Conservation (phyloP, 805 yeast genomes). For the Metschnikowia picachoensis region DNA sequence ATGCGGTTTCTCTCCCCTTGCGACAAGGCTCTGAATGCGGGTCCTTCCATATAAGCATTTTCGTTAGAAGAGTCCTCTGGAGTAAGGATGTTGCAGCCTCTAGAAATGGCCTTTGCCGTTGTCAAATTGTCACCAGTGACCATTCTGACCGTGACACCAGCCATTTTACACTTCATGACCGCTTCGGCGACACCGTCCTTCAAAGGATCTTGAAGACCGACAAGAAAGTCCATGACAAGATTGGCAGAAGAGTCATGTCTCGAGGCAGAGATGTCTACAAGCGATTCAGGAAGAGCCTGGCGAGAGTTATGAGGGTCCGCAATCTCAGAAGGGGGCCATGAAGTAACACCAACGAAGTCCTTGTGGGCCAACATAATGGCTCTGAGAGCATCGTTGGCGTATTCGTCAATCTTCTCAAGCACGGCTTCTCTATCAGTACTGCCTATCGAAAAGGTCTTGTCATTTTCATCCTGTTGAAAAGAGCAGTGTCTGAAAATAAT, state of each 20-base stretch:
- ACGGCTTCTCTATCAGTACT: conserved; percentile 26
- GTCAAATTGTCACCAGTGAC: conserved; percentile 94
- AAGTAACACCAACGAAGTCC: conserved; percentile 47
- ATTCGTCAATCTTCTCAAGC: conserved; percentile 39
- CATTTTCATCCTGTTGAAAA: conserved; percentile 25
- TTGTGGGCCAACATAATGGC: conserved; percentile 85
- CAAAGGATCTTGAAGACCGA: conserved; percentile 94
- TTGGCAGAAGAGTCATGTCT: conserved; percentile 22
- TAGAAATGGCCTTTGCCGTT: conserved; percentile 90
- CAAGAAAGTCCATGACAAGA: conserved; percentile 49
- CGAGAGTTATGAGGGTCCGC: conserved; percentile 25
- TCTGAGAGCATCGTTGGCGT: conserved; percentile 79
- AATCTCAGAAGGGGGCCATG: conserved; percentile 68
- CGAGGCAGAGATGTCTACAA: conserved; percentile 24
- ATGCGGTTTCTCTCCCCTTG: conserved; percentile 51
- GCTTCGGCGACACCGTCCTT: conserved; percentile 89
- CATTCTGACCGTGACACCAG: conserved; percentile 96
- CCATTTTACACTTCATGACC: conserved; percentile 76
- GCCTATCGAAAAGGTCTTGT: conserved; percentile 28
- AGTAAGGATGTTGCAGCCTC: conserved; percentile 73
- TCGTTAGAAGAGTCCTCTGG: conserved; percentile 50
- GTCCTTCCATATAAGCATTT: conserved; percentile 85
- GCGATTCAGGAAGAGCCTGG: conserved; percentile 40
- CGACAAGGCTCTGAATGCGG: conserved; percentile 68
- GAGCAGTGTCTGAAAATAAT: conserved; percentile 64